Percentiles rank a stretch among this genome's conserved stretches.
phyloP scores from a whole-genome alignment of 2,329 filamentous ascomycete genomes.

The Colletotrichum shisoi region DNA sequence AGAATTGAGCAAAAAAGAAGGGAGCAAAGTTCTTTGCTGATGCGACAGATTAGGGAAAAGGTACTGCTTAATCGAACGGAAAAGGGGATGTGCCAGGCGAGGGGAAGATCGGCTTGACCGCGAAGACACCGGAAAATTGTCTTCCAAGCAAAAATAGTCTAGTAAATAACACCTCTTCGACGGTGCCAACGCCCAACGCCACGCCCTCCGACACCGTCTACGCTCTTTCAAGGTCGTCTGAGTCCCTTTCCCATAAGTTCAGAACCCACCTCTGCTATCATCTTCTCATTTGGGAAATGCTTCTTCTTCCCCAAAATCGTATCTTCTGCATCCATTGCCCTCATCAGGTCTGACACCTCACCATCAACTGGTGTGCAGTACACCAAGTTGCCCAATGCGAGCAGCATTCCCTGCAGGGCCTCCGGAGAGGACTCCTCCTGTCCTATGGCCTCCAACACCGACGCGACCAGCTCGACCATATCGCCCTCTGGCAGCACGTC shows the following conservation, averaged over 20 bases:
- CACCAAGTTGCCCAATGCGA: conserved; percentile 77
- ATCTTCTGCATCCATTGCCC: conserved; percentile 76
- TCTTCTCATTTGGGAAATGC: conserved; percentile 63
- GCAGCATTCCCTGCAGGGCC: conserved; percentile 76
- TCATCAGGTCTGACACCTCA: conserved; percentile 80
- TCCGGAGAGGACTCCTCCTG: conserved; percentile 70
- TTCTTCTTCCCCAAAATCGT: conserved; percentile 67
- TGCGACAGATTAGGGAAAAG: neutral
- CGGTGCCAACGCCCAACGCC: conserved; percentile 29
- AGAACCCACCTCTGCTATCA: conserved; percentile 64
- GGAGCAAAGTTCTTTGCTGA: neutral
- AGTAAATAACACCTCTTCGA: conserved; percentile 20
- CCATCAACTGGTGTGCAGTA: conserved; percentile 75
- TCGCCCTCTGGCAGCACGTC: conserved; percentile 71
- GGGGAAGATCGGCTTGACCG: neutral
- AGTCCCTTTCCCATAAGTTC: conserved; percentile 63
- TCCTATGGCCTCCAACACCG: conserved; percentile 75
- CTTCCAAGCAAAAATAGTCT: conserved; percentile 16
- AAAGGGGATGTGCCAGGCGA: neutral
- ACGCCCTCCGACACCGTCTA: conserved; percentile 14
- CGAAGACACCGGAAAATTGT: conserved; percentile 2
- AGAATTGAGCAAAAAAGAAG: neutral
- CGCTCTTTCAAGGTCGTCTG: conserved; percentile 43
- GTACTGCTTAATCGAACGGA: too few relatives aligned
- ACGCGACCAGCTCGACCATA: conserved; percentile 83